Evolutionary conservation across 2,329 filamentous ascomycete species (phyloP).

Genomic region (Trichocomaceae sp.): DNA sequence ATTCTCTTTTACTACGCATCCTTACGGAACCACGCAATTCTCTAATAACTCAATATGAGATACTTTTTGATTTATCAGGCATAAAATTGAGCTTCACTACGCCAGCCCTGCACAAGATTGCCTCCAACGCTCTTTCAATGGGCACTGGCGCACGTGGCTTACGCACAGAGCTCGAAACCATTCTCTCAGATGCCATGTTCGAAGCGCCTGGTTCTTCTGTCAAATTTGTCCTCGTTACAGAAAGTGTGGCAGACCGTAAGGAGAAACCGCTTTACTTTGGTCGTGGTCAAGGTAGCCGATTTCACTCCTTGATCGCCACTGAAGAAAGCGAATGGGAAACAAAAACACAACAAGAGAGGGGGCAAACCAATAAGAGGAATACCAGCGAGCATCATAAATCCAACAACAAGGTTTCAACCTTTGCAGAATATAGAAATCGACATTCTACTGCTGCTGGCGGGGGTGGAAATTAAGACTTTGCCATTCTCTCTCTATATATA

Average conservation of each 20-base stretch:
- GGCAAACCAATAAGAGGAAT: slow-evolving; percentile 16
- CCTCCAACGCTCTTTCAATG: slow-evolving; percentile 60
- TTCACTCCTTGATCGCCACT: slow-evolving; percentile 45
- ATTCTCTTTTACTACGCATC: slow-evolving; percentile 68
- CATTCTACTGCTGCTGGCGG: slow-evolving; percentile 22
- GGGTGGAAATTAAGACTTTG: slow-evolving; percentile 13
- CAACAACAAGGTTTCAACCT: slow-evolving; percentile 26
- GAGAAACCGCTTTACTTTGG: slow-evolving; percentile 50
- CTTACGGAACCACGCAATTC: slow-evolving; percentile 88
- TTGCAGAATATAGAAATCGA: slow-evolving; percentile 39
- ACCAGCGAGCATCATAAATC: not conserved
- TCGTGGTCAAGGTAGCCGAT: slow-evolving; percentile 45
- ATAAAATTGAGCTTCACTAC: slow-evolving; percentile 77
- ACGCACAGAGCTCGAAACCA: slow-evolving; percentile 72
- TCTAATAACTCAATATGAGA: slow-evolving; percentile 78
- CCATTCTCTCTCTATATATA: not conserved
- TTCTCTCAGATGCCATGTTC: slow-evolving; percentile 74
- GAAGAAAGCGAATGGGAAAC: slow-evolving; percentile 48
- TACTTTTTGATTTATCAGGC: slow-evolving; percentile 73
- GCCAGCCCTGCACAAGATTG: slow-evolving; percentile 72
- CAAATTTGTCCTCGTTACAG: slow-evolving; percentile 67
- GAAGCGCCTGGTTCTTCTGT: slow-evolving; percentile 62
- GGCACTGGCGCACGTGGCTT: slow-evolving; percentile 74
- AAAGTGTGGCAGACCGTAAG: slow-evolving; percentile 58
- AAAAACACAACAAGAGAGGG: slow-evolving; percentile 28